Conservation (phyloP, 805 yeast genomes). For the Starmerella stigmatis region DNA sequence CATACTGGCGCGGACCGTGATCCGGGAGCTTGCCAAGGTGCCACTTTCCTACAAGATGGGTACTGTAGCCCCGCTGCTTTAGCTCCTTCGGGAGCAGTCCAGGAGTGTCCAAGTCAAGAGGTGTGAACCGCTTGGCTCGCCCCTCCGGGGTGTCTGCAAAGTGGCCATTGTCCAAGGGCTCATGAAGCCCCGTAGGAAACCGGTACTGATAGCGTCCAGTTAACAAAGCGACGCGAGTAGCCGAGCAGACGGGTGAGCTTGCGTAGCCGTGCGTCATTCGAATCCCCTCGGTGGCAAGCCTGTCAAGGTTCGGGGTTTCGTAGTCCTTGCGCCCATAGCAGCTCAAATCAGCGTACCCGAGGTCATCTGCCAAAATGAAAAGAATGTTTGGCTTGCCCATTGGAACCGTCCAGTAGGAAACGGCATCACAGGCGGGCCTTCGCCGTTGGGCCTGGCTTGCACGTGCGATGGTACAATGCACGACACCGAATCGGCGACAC, state of each 20-base stretch:
- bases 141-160: constrained; percentile 12
- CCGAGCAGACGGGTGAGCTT: constrained; percentile 57
- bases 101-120: constrained; percentile 16
- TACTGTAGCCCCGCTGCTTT: constrained; percentile 41
- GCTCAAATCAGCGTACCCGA: constrained; percentile 47
- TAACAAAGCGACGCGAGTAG: constrained; percentile 50
- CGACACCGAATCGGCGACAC: too few relatives aligned
- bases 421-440: too few relatives aligned
- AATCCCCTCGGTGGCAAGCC: constrained; percentile 38
- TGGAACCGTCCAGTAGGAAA: neutral
- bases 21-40: constrained; percentile 44
- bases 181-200: constrained; percentile 22
- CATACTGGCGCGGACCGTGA: constrained; percentile 22
- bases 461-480: too few relatives aligned
- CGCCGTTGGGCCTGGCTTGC: too few relatives aligned
- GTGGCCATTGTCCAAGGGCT: constrained; percentile 15
- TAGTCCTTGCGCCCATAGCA: constrained; percentile 48
- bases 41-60: constrained; percentile 51
- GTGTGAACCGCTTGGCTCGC: constrained; percentile 14
- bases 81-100: constrained; percentile 38
- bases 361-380: constrained; percentile 50
- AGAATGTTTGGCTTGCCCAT: constrained; percentile 39
- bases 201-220: constrained; percentile 51
- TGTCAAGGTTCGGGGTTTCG: constrained; percentile 42
- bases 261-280: constrained; percentile 51